Conservation (phyloP, 495 filamentous ascomycete genomes). For the Podospora bellae-mahoneyi region DNA sequence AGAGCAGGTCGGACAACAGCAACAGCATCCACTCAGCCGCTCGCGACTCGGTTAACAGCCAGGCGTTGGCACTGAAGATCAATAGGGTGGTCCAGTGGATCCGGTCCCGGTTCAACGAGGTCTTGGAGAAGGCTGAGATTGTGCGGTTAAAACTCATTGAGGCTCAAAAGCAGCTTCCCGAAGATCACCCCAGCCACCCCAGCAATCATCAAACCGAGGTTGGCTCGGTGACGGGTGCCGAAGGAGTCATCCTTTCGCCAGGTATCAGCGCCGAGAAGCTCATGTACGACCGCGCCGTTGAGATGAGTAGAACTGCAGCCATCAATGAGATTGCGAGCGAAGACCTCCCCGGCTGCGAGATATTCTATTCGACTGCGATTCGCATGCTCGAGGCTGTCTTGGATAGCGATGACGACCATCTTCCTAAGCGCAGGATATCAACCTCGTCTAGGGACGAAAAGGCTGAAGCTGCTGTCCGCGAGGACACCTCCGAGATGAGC, state of each 20-base stretch:
- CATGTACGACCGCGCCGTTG: slow-evolving; percentile 95
- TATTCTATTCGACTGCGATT: slow-evolving; percentile 89
- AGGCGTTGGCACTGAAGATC: slow-evolving; percentile 67
- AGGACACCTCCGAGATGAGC: slow-evolving; percentile 56
- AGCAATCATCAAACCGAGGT: slow-evolving; percentile 58
- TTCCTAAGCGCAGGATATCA: slow-evolving; percentile 40
- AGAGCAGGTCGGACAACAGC: slow-evolving; percentile 62
- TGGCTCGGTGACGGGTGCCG: slow-evolving; percentile 52
- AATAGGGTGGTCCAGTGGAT: slow-evolving; percentile 96
- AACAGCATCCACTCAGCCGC: slow-evolving; percentile 41
- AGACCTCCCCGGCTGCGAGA: slow-evolving; percentile 83
- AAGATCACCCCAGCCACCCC: slow-evolving; percentile 82
- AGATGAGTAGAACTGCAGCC: slow-evolving; percentile 92
- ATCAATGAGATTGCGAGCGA: slow-evolving; percentile 93
- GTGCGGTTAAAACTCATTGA: slow-evolving; percentile 83
- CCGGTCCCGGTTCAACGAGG: slow-evolving; percentile 89
- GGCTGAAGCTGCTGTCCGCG: slow-evolving; percentile 37
- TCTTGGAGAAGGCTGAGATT: slow-evolving; percentile 89
- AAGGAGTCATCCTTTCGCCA: slow-evolving; percentile 52
- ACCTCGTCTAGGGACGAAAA: slow-evolving; percentile 40
- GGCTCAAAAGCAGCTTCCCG: slow-evolving; percentile 77
- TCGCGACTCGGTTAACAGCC: slow-evolving; percentile 45
- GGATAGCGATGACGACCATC: slow-evolving; percentile 75
- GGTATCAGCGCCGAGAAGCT: slow-evolving; percentile 92
- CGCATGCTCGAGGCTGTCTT: slow-evolving; percentile 91